Evolutionary conservation across 148 eudicot genomes (phyloP), one percentile per base, ranked within the genome.

Genomic region (Tetragonia tetragonoides): DNA sequence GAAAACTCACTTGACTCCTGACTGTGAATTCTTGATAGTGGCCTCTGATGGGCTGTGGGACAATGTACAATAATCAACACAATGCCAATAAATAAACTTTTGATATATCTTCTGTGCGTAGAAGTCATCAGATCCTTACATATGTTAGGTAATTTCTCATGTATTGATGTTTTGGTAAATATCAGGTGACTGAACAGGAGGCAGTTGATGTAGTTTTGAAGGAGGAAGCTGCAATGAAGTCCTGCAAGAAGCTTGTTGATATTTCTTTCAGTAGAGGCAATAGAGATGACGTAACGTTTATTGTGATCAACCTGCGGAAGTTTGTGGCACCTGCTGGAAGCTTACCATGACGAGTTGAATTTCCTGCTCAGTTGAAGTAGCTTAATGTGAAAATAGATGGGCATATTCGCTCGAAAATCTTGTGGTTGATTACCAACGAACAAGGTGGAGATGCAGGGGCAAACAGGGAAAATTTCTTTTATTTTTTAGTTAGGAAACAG

Each of bases 11-110:
- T 61, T 88, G 21, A 39, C 81, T 57, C 28, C 86, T 2, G 87
- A 84, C 46, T 86, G 83, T 34, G 72, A 88, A 42, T 86, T 86
- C 69, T 57, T 88, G 49, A 86, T 88, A 40, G 17, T 88, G 75
- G 91, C 91, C 61, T 86, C 91, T 21, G 91, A 88, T 81, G 91
- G 89, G 24, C 53, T 88, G 39, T 88, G 91, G 91, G 85, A 88
- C 75, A 86, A 85, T 87, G 91, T 88, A 79, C n/a, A 17, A 10
- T 28, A 54, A 72, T 21, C 57, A 40, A 59, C 24, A 14, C 15
- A 28, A 11, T 63, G 51, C 2, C 47, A 44, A 44, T 44, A 1
- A 24, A 2, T 23, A 62, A 7, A n/a, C 1, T 6, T 18, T 3
- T 20, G 8, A 18, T 60, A 6, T n/a, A 20, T 20, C 23, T 4